These are phyloP conservation scores for Termitomyces sp. DNA, from an alignment of 768 basidiomycete species.

Conservation along the genomic window DNA sequence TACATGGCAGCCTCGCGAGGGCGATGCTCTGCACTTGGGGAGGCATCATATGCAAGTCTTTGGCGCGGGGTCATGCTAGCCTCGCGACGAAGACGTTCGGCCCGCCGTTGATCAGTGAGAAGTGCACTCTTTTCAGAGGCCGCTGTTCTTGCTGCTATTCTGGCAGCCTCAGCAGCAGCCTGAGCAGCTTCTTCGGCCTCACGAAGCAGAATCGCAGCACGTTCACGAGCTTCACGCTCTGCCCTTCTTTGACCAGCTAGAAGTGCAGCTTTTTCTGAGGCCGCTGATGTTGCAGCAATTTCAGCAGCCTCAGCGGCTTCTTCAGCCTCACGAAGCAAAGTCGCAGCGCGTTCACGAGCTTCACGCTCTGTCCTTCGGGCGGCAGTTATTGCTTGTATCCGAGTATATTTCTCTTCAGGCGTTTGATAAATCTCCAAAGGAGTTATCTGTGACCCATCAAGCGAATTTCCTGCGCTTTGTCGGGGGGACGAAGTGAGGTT, in stretches of 20 bases:
- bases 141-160: not conserved
- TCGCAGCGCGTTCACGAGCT: slow-evolving; percentile 1
- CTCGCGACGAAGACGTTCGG: slow-evolving; percentile 19
- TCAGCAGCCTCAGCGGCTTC: not conserved
- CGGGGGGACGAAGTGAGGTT: slow-evolving; percentile 2
- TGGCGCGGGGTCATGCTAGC: not conserved
- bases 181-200: not conserved
- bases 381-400: not conserved
- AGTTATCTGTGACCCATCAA: not conserved
- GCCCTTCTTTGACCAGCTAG: not conserved
- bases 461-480: not conserved
- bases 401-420: not conserved
- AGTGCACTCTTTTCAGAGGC: not conserved
- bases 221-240: slow-evolving; percentile 5
- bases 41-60: not conserved
- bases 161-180: not conserved
- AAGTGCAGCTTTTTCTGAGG: not conserved
- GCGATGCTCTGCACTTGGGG: not conserved
- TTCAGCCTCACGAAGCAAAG: not conserved
- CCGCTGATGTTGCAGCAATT: not conserved
- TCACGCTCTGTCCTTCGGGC: slow-evolving; percentile 3
- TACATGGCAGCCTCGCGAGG: slow-evolving; percentile 4
- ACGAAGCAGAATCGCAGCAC: not conserved
- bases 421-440: not conserved
- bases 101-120: slow-evolving; percentile 16